Percentiles rank a stretch among this genome's conserved stretches.
phyloP scores from a whole-genome alignment of 192 early-diverging fungal genomes.

The Backusella liffmaniae region DNA sequence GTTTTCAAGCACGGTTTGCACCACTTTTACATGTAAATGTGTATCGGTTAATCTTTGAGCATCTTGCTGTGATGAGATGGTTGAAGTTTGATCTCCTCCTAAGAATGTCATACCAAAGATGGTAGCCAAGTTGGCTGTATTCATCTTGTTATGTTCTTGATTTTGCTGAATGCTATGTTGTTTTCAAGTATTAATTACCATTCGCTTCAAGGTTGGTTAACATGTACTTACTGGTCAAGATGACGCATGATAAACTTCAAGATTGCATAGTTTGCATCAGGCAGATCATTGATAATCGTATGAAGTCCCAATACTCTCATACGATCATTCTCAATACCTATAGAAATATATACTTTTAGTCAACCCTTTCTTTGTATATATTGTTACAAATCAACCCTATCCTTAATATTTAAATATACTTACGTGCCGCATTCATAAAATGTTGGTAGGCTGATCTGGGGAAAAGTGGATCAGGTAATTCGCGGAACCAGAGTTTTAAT shows the following conservation, averaged over 20 bases:
- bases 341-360: background rate
- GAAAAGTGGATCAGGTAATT: conserved; percentile 89
- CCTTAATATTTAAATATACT: conserved; percentile 10
- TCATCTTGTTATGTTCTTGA: conserved; percentile 87
- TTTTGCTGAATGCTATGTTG: conserved; percentile 67
- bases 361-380: background rate
- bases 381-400: background rate
- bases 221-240: conserved; percentile 62
- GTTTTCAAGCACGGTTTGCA: conserved; percentile 66
- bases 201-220: background rate
- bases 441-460: conserved; percentile 62
- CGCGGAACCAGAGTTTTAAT: conserved; percentile 93
- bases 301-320: conserved; percentile 66
- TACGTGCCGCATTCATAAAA: conserved; percentile 73
- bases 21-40: conserved; percentile 57
- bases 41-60: conserved; percentile 54
- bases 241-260: conserved; percentile 80
- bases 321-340: conserved; percentile 65
- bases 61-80: conserved; percentile 22
- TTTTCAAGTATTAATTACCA: background rate
- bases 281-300: conserved; percentile 71
- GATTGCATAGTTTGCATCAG: conserved; percentile 82
- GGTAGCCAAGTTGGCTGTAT: conserved; percentile 79
- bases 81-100: conserved; percentile 32
- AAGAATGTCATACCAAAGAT: conserved; percentile 92